Conservation (phyloP, 163 green algal species). For the Prototheca wickerhamii region DNA sequence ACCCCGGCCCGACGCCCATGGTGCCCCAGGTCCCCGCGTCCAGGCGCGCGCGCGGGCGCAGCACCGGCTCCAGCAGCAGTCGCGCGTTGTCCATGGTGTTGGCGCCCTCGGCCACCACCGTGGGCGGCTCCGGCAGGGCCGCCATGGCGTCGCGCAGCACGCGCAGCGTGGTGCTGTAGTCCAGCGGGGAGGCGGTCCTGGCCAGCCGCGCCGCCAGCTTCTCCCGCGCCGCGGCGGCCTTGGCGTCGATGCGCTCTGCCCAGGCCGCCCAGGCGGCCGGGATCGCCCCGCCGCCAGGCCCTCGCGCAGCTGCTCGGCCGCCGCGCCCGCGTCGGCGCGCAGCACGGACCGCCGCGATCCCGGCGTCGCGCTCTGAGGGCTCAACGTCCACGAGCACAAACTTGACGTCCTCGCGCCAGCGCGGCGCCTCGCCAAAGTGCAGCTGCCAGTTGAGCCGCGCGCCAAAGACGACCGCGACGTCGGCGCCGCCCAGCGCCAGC, state of each 20-base stretch:
- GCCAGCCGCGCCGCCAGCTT: constrained; percentile 42
- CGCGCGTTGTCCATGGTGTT: constrained; percentile 79
- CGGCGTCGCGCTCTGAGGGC: constrained; percentile 27
- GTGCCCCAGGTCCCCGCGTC: constrained; percentile 75
- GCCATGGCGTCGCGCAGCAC: constrained; percentile 45
- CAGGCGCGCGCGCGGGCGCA: constrained; percentile 51
- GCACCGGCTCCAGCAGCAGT: constrained; percentile 38
- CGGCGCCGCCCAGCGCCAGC: constrained; percentile 45
- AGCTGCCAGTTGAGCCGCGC: constrained; percentile 74
- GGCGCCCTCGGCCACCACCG: constrained; percentile 68
- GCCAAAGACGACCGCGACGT: constrained; percentile 65
- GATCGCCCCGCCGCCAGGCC: constrained; percentile 2
- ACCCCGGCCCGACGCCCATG: constrained; percentile 74
- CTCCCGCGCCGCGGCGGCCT: constrained; percentile 24
- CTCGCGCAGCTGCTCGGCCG: constrained; percentile 29
- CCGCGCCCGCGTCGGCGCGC: constrained; percentile 35
- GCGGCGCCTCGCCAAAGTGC: constrained; percentile 65
- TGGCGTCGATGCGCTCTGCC: constrained; percentile 8
- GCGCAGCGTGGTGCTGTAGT: constrained; percentile 53
- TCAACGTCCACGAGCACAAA: constrained; percentile 62
- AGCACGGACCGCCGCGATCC: constrained; percentile 34
- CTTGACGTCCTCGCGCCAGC: constrained; percentile 45
- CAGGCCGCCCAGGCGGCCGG: constrained; percentile 1
- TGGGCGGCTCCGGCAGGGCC: constrained; percentile 23
- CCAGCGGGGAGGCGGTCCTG: constrained; percentile 36